Evolutionary conservation across 306 rosid genomes (phyloP), one percentile per base, ranked within the genome.

Genomic region (Vigna unguiculata): DNA sequence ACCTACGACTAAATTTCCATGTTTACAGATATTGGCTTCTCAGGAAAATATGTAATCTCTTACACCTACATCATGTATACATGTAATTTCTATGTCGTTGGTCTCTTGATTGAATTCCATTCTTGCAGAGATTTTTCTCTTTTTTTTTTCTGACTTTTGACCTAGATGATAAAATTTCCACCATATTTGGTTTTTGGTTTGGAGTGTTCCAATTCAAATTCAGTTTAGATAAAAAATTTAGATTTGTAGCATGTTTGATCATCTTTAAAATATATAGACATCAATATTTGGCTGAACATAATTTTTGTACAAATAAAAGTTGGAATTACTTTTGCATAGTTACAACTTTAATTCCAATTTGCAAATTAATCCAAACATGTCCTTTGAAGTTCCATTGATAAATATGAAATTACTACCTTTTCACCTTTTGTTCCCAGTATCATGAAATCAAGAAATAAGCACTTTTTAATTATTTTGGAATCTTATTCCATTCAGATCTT

Each of bases 1-100:
- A 62, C 49, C 51, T 64, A 9, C 12, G 43, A 43, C 52, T 20
- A 72, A 63, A 80, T 80, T 54, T 43, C 14, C 47, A 71, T 11
- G 41, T 38, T 79, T 2, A 13, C 65, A 51, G 11, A 3, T 21
- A 54, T 17, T 49, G 72, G 46, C 8, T 47, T 34, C 24, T 62
- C 13, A 70, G 57, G 30, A 61, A 51, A 49, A 12, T 25, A 61
- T 38, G 24, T 51, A 62, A 72, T 11, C 45, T 52, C 49, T 49
- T 45, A 61, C 40, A 52, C 72, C 85, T 83, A 45, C 88, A 88
- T 68, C 79, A 86, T 59, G 15, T 20, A n/a, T n/a, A 52, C 58
- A 53, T 53, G 88, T 85, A 81, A 82, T 72, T 53, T 52, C 40
- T 52, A 21, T 68, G 21, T 21, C 7, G 76, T 43, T 48, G 55